phyloP scores from a whole-genome alignment of 2,329 filamentous ascomycete species.

The Pyricularia sp. region DNA sequence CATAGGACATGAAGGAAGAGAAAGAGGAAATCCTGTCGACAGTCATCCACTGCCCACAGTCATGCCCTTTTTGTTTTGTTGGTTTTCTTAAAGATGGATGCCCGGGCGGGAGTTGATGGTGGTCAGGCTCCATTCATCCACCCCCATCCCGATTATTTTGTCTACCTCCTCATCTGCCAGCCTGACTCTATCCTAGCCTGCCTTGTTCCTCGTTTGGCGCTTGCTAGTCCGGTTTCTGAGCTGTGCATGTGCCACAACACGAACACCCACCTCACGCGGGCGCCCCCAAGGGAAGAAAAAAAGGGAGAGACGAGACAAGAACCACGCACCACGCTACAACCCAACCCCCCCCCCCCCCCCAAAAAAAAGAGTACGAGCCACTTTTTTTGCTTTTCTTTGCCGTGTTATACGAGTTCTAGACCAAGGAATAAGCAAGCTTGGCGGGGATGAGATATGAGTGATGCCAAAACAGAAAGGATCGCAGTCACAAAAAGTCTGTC shows the following conservation, averaged over 20 bases:
- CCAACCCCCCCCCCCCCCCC: too few species aligned
- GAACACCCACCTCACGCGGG: neutral
- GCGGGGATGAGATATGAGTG: neutral
- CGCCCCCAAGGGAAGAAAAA: neutral
- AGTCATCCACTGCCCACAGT: neutral
- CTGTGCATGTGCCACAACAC: neutral
- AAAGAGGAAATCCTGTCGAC: neutral
- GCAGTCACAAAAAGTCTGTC: neutral
- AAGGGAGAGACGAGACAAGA: neutral
- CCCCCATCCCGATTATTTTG: neutral
- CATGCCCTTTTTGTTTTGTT: neutral
- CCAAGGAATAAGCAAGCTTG: neutral
- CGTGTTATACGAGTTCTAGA: neutral
- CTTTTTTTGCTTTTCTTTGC: neutral
- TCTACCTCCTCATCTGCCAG: neutral
- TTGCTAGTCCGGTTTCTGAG: neutral
- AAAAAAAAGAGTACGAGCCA: neutral
- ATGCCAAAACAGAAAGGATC: neutral
- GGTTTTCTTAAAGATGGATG: neutral
- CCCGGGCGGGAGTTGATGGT: neutral
- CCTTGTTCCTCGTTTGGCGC: neutral
- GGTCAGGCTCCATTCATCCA: neutral
- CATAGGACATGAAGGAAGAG: neutral
- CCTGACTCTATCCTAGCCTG: neutral
- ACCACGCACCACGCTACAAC: too few species aligned